Base-by-base conservation (phyloP, 352 stramenopile genomes). In the Elongisporangium undulatum region DNA sequence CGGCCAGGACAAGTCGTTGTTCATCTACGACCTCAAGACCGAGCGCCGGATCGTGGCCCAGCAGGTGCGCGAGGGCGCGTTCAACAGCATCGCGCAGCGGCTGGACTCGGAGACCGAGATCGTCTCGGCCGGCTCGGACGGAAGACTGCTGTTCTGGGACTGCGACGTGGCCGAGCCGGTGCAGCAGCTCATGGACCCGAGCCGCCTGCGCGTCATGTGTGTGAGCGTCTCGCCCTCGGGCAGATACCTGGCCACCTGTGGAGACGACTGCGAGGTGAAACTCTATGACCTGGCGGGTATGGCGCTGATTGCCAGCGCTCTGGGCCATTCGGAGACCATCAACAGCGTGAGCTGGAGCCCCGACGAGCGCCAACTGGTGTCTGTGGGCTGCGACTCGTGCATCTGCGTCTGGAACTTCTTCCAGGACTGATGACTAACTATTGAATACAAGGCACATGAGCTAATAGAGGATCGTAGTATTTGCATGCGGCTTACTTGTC, bases 321-420 rank as follows among this genome's bases (percentile, higher is more conserved):
- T 77, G 38, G 85, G 80, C 12, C 91, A 97, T 70, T 90, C 80
- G 4, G 79, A 85, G 23, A 67, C 72, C 15, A 75, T 97, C 48
- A 86, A 87, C 29, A 74, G 70, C 29, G 13, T 97, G 4, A 66
- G 77, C 22, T 98, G 92, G 92, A 96, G 82, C 55, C 82, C 82
- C 0, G 90, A 98, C 56, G 89, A 98, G 68, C 77, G 85, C n/a
- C 91, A 97, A 70, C 67, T 98, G 39, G 88, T 97, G 8, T 90
- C 86, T 5, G 89, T 96, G 19, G 90, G 85, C n/a, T 65, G 72
- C 8, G 92, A 98, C 64, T 87, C 85, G 56, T 97, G 90, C 59
- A 75, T 97, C 55, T 94, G 85, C 57, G 68, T 97, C 39, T 98
- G 90, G 89, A 98, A 98, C 61, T 95, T 97, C 58, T 98, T 49